Evolutionary conservation across 129 eudicot species (phyloP).

Genomic region (Centrapalus pauciflorus): DNA sequence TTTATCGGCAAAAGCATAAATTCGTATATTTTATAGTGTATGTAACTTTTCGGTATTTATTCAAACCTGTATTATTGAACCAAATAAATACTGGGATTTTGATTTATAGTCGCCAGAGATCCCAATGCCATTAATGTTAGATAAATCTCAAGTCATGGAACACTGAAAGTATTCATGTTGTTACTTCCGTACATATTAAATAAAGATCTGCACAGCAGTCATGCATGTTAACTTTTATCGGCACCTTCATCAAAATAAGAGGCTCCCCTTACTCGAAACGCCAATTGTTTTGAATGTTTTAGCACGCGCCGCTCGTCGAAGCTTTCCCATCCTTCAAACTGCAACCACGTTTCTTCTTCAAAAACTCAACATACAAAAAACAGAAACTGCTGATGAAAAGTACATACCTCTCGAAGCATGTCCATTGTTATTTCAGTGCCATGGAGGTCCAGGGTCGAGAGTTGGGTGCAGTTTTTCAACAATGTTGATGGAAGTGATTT

Average conservation of each 20-base stretch:
- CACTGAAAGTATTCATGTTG: not conserved
- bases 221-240: constrained; percentile 62
- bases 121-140: not conserved
- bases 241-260: constrained; percentile 97
- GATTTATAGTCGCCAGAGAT: too few species aligned
- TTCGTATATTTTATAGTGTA: too few species aligned
- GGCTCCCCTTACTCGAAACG: constrained; percentile 66
- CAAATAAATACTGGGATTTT: too few species aligned
- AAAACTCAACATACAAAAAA: not conserved
- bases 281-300: constrained; percentile 89
- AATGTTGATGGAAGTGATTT: constrained; percentile 59
- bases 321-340: constrained; percentile 96
- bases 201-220: too few species aligned
- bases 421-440: constrained; percentile 90
- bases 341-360: not conserved
- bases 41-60: too few species aligned
- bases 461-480: constrained; percentile 61
- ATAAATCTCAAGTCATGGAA: not conserved
- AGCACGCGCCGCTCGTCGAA: constrained; percentile 73
- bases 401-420: constrained; percentile 69
- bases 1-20: too few species aligned
- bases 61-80: too few species aligned
- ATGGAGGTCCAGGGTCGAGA: constrained; percentile 81
- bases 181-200: too few species aligned
- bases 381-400: not conserved